Evolutionary conservation across 2,329 filamentous ascomycete genomes (phyloP), one percentile per base, ranked within the genome.

Genomic region (Sclerotinia minor): DNA sequence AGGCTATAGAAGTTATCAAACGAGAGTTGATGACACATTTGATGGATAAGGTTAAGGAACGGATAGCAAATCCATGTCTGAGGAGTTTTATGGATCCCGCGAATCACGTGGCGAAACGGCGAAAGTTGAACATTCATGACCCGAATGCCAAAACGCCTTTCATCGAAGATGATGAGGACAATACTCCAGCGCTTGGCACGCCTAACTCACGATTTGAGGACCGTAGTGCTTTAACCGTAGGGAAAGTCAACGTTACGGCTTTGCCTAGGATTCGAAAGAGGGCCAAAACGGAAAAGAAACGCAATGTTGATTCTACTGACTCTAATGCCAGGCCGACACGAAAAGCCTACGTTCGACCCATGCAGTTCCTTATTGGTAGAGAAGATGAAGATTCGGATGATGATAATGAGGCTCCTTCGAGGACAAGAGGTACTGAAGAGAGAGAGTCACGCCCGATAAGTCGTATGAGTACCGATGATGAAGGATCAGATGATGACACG

Each of bases 1-100:
- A 96, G 76, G 94, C 95, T 45, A 83, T 93, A 50, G 88, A 94
- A 70, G 85, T 91, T 55, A 85, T 97, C 65, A 86, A 90, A 64
- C 86, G 87, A 65, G 94, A 98, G 77, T 82, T 99, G 76, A 89
- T 87, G 69, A 91, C 96, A 76, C 95, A 96, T 77, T 82, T 99
- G 47, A 87, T 98, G 70, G 87, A 91, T 72, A 93, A 97, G 77
- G 91, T 98, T 75, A 93, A 94, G 73, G 91, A 90, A 55, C 91
- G 94, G 74, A 88, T 98, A 59, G 94, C 92, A 11, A 91, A 89
- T 8, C 92, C 93, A 3, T 85, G 88, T 54, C 83, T 99, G 49
- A 90, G 92, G 72, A 87, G 92, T 53, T 93, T 89, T 75, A 85
- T 99, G 68, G 89, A 97, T 72, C 94, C 95, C 5, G 85, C 85